Conservation (phyloP, 140 eudicot genomes). For the Senecio squalidus region DNA sequence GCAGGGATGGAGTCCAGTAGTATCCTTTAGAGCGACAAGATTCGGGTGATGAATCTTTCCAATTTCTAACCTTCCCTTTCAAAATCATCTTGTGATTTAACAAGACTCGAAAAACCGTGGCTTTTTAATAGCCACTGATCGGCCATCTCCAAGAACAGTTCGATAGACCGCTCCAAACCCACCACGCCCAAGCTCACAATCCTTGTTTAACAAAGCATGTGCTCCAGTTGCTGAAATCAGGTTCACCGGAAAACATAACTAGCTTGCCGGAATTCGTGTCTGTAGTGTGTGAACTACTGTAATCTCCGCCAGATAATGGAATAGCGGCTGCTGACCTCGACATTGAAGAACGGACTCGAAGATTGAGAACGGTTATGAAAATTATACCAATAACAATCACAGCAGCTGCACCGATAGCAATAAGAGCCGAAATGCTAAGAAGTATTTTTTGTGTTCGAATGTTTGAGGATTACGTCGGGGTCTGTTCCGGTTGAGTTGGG, state of each 20-base stretch:
- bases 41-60: slow-evolving; percentile 74
- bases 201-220: slow-evolving; percentile 76
- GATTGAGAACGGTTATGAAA: slow-evolving; percentile 66
- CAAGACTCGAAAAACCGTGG: slow-evolving; percentile 83
- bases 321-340: slow-evolving; percentile 55
- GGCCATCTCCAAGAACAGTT: slow-evolving; percentile 72
- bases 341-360: slow-evolving; percentile 62
- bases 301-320: slow-evolving; percentile 62
- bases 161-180: slow-evolving; percentile 93
- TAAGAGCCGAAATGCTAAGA: slow-evolving; percentile 77
- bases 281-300: slow-evolving; percentile 50
- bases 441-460: slow-evolving; percentile 47
- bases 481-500: slow-evolving; percentile 62
- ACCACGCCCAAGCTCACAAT: slow-evolving; percentile 94
- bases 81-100: slow-evolving; percentile 83
- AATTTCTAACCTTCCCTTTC: slow-evolving; percentile 75
- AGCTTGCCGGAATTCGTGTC: slow-evolving; percentile 81
- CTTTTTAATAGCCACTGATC: slow-evolving; percentile 78
- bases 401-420: slow-evolving; percentile 91
- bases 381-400: slow-evolving; percentile 67
- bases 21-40: slow-evolving; percentile 85
- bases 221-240: slow-evolving; percentile 80
- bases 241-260: slow-evolving; percentile 82
- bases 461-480: slow-evolving; percentile 42
- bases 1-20: slow-evolving; percentile 86